These are phyloP conservation scores for Colletotrichum acutatum DNA, from an alignment of 2,329 filamentous ascomycete genomes.

Conservation along the genomic window DNA sequence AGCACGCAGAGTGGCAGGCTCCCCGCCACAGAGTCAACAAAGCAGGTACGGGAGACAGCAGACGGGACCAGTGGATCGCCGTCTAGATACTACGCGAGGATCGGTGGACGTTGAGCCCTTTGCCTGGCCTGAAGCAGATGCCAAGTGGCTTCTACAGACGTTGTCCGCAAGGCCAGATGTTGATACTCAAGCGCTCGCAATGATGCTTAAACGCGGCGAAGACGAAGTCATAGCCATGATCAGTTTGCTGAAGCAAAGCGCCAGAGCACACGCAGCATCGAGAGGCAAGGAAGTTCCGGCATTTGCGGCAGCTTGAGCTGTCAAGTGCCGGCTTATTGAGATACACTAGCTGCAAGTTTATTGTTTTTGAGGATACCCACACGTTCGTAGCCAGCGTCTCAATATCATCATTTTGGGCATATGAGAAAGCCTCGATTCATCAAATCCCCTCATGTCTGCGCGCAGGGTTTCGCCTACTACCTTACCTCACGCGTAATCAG, in stretches of 20 bases:
- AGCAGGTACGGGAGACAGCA: neutral
- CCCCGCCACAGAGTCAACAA: neutral
- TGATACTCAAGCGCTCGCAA: neutral
- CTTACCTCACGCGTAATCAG: neutral
- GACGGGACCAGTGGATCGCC: neutral
- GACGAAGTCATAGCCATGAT: constrained; percentile 17
- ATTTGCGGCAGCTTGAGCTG: constrained; percentile 15
- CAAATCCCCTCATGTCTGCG: neutral
- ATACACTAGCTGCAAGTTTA: constrained; percentile 1
- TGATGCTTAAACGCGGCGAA: constrained; percentile 7
- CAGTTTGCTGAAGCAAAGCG: constrained; percentile 18
- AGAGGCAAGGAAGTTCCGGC: constrained; percentile 7
- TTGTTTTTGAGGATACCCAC: constrained; percentile 28
- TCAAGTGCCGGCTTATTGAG: neutral
- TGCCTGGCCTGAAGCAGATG: constrained; percentile 16
- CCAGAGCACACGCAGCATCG: constrained; percentile 4
- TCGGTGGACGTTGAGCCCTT: neutral
- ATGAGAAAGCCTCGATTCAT: neutral
- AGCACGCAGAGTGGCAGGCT: neutral
- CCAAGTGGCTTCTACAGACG: constrained; percentile 4
- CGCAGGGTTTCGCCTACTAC: constrained; percentile 39
- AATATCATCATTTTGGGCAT: neutral
- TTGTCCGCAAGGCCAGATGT: neutral
- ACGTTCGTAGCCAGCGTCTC: neutral
- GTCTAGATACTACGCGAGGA: neutral